Evolutionary conservation across 2,329 filamentous ascomycete genomes (phyloP).

Genomic region (Clonostachys rhizophaga): DNA sequence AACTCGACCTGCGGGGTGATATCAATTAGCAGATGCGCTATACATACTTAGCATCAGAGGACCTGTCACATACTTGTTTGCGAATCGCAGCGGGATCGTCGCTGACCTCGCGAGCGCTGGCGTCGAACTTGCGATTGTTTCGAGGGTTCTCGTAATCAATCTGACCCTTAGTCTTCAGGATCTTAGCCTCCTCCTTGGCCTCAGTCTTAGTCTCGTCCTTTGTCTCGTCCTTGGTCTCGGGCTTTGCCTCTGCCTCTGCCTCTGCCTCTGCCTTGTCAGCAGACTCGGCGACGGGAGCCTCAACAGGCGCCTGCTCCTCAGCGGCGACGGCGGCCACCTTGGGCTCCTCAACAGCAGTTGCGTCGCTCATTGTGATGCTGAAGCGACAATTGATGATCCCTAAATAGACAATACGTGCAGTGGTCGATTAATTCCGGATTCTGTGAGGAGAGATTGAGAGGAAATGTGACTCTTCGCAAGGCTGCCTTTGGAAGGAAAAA

Average conservation of each 20-base stretch:
- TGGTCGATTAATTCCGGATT: no score
- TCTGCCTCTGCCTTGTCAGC: slow-evolving; percentile 14
- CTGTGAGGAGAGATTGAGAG: no score
- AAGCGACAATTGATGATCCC: no score
- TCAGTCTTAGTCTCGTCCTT: slow-evolving; percentile 14
- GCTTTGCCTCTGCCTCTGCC: slow-evolving; percentile 10
- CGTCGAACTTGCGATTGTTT: slow-evolving; percentile 68
- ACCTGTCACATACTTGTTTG: slow-evolving; percentile 58
- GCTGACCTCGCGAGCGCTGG: slow-evolving; percentile 61
- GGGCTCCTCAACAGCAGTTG: neutral
- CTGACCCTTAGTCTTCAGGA: slow-evolving; percentile 39
- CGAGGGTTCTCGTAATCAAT: slow-evolving; percentile 29
- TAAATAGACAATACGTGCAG: no score
- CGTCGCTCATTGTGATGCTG: neutral
- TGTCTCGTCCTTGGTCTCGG: slow-evolving; percentile 15
- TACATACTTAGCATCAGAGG: neutral
- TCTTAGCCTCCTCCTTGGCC: slow-evolving; percentile 15
- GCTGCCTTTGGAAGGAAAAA: no score
- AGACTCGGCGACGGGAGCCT: slow-evolving; percentile 15
- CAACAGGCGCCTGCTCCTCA: slow-evolving; percentile 7
- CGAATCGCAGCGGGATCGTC: slow-evolving; percentile 78
- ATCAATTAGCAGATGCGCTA: neutral
- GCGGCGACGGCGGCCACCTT: neutral
- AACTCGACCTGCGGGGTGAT: slow-evolving; percentile 69
- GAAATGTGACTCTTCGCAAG: no score